Conservation (phyloP, 2,329 filamentous ascomycete species). For the Phyllosticta paracitricarpa region DNA sequence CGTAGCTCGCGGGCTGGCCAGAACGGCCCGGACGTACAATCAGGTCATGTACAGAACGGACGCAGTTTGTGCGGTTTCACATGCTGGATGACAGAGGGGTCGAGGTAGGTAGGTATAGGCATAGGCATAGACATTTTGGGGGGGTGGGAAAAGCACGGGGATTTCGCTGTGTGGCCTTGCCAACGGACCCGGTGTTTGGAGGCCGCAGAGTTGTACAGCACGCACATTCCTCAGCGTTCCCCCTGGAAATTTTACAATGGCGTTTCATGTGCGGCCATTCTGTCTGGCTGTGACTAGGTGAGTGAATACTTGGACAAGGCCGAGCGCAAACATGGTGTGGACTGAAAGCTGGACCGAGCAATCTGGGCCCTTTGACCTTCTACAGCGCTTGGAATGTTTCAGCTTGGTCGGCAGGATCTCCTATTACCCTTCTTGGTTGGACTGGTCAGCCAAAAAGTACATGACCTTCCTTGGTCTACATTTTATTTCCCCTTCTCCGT, state of each 20-base stretch:
- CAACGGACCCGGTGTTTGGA: neutral
- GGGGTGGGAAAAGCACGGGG: neutral
- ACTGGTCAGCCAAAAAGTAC: neutral
- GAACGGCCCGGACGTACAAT: neutral
- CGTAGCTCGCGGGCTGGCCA: neutral
- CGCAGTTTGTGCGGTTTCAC: neutral
- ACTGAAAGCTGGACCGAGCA: neutral
- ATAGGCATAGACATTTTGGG: neutral
- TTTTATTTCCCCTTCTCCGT: neutral
- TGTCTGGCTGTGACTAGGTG: neutral
- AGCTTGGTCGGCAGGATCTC: neutral
- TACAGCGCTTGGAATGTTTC: neutral
- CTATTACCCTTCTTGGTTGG: neutral
- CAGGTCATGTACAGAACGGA: neutral
- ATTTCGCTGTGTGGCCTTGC: neutral
- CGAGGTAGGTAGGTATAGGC: neutral
- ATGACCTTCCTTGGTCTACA: neutral
- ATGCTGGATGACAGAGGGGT: neutral
- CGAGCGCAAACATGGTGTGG: neutral
- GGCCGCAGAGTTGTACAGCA: neutral
- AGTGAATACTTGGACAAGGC: neutral
- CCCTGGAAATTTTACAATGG: neutral
- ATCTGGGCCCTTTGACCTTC: neutral
- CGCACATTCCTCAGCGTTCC: conserved; percentile 2
- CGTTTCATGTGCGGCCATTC: neutral